Conservation (phyloP, 2,329 filamentous ascomycete species). For the Alternaria gansuensis region DNA sequence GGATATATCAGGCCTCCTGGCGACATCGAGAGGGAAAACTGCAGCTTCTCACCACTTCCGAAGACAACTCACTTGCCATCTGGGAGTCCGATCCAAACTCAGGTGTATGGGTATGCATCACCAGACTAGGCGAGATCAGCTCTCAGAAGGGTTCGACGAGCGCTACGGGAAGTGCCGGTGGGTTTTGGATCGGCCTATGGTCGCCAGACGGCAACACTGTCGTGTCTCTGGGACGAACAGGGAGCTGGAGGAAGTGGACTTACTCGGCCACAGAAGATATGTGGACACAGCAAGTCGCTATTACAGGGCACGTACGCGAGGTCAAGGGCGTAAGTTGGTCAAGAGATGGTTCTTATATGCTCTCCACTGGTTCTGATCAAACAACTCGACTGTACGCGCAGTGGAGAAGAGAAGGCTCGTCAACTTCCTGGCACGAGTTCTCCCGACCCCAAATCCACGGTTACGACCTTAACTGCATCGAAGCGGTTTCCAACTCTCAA, state of each 20-base stretch:
- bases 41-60: constrained; percentile 86
- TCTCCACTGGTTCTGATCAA: constrained; percentile 91
- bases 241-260: constrained; percentile 90
- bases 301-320: constrained; percentile 83
- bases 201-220: constrained; percentile 78
- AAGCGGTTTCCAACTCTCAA: constrained; percentile 73
- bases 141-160: constrained; percentile 95
- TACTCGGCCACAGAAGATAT: constrained; percentile 67
- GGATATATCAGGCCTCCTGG: constrained; percentile 93
- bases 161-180: constrained; percentile 92
- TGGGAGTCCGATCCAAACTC: constrained; percentile 87
- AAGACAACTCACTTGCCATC: constrained; percentile 92
- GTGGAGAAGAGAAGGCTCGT: constrained; percentile 66
- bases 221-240: constrained; percentile 85
- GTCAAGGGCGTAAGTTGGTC: constrained; percentile 88
- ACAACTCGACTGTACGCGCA: constrained; percentile 86
- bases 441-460: constrained; percentile 96
- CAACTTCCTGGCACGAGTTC: constrained; percentile 89
- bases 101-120: constrained; percentile 88
- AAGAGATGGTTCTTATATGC: constrained; percentile 78
- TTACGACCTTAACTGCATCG: constrained; percentile 96
- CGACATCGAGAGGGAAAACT: constrained; percentile 64
- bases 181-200: constrained; percentile 97
- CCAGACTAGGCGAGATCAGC: constrained; percentile 90
- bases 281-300: constrained; percentile 80